Evolutionary conservation across 1,284 basidiomycete genomes (phyloP).

Genomic region (Papiliotrema nemorosa): DNA sequence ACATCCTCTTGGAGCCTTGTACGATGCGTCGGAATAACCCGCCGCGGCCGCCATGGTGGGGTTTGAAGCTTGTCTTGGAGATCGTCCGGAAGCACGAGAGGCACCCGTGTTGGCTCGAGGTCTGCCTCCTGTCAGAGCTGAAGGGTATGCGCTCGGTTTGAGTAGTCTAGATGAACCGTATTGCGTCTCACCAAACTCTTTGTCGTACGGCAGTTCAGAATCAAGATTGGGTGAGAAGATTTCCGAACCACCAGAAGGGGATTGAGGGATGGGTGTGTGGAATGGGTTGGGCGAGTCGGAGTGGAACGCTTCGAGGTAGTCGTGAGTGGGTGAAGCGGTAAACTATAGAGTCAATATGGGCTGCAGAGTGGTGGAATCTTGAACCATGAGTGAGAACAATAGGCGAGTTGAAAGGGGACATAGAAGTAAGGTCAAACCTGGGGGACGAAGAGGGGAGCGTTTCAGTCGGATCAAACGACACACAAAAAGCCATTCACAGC

Average conservation of each 20-base stretch:
- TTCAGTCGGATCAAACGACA: background rate
- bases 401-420: background rate
- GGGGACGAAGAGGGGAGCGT: background rate
- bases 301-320: conserved; percentile 32
- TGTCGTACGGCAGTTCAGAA: background rate
- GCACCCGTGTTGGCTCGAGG: background rate
- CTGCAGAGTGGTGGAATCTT: background rate
- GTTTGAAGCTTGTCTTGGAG: no score
- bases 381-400: background rate
- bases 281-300: conserved; percentile 20
- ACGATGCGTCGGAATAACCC: background rate
- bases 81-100: background rate
- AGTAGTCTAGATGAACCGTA: background rate
- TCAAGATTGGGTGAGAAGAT: conserved; percentile 3
- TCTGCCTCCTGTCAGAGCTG: background rate
- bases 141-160: background rate
- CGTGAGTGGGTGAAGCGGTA: conserved; percentile 31
- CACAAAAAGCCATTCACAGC: background rate
- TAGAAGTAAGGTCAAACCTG: background rate
- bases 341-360: conserved; percentile 8
- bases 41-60: background rate
- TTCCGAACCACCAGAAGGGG: conserved; percentile 6
- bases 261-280: conserved; percentile 12
- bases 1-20: conserved; percentile 4
- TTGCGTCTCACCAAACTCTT: background rate